These are phyloP conservation scores for Penicillium nucicola DNA, from an alignment of 495 filamentous ascomycete species.

Conservation along the genomic window DNA sequence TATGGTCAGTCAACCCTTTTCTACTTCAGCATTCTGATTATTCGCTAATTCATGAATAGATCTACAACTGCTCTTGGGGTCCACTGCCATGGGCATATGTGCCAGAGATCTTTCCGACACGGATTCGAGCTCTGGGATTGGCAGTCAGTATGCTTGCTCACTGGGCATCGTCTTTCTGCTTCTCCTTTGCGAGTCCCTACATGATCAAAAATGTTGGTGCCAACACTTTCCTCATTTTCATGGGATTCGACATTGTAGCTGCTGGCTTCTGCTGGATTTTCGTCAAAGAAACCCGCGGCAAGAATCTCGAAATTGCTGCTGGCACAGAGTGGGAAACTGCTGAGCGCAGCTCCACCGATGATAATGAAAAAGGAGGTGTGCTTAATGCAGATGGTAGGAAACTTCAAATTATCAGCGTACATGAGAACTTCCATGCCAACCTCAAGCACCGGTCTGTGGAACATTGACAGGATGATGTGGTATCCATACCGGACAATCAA, in stretches of 20 bases:
- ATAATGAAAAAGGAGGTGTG: constrained; percentile 14
- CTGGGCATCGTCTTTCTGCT: constrained; percentile 29
- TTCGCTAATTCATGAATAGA: constrained; percentile 2
- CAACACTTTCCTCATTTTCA: constrained; percentile 27
- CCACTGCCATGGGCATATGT: constrained; percentile 25
- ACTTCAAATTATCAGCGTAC: constrained; percentile 18
- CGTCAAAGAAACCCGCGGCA: constrained; percentile 24
- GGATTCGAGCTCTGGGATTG: constrained; percentile 24
- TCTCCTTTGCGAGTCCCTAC: constrained; percentile 26
- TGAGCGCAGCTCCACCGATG: constrained; percentile 15
- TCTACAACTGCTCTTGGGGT: constrained; percentile 27
- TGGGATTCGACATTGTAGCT: constrained; percentile 21
- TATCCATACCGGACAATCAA: too few relatives aligned
- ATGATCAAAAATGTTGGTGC: constrained; percentile 25
- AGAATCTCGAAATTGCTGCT: constrained; percentile 23
- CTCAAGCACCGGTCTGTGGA: constrained; percentile 7
- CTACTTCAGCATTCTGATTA: not conserved
- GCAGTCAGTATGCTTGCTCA: constrained; percentile 27
- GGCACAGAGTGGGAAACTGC: constrained; percentile 26
- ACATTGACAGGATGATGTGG: too few relatives aligned
- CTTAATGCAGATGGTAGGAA: constrained; percentile 12
- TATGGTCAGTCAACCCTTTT: constrained; percentile 11
- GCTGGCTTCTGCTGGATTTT: constrained; percentile 25
- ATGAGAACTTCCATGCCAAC: constrained; percentile 23
- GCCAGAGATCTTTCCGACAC: constrained; percentile 28